Percentiles rank a stretch among this genome's conserved stretches.
Conservation (phyloP, 345 rosid genomes). For the Eucalyptus albens region DNA sequence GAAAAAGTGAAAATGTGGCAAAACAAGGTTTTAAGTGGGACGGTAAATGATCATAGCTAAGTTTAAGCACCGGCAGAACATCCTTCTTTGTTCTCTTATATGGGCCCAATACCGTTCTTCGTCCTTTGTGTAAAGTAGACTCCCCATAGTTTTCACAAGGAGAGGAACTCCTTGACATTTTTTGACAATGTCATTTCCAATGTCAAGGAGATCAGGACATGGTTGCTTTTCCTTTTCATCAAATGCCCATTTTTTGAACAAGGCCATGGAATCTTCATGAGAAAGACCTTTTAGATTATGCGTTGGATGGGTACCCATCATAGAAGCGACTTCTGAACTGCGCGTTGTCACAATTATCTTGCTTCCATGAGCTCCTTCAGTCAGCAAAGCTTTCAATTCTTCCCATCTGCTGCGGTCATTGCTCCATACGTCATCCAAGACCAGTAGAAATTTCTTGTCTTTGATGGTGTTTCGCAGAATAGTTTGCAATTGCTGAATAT, state of each 20-base stretch:
- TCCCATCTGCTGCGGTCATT: neutral
- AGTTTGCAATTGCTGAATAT: accelerated
- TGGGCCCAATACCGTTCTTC: neutral
- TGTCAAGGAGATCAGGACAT: neutral
- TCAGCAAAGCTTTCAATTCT: neutral
- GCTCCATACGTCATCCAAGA: neutral
- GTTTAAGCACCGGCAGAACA: accelerated
- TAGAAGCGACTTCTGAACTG: neutral
- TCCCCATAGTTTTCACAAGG: neutral
- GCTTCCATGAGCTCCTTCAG: neutral
- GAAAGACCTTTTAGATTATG: neutral
- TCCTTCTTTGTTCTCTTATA: neutral
- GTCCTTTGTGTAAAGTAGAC: neutral
- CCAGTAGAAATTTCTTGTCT: neutral
- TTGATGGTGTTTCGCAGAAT: accelerated
- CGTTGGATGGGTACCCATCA: neutral
- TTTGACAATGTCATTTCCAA: neutral
- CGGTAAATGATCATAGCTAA: neutral
- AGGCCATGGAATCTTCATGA: neutral
- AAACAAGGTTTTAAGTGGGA: neutral
- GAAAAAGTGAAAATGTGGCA: neutral
- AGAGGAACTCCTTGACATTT: neutral
- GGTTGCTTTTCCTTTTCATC: accelerated
- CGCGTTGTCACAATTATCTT: neutral
- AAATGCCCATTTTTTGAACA: neutral